phyloP scores from a whole-genome alignment of 2,329 filamentous ascomycete genomes.

The Pseudogymnoascus sp. region DNA sequence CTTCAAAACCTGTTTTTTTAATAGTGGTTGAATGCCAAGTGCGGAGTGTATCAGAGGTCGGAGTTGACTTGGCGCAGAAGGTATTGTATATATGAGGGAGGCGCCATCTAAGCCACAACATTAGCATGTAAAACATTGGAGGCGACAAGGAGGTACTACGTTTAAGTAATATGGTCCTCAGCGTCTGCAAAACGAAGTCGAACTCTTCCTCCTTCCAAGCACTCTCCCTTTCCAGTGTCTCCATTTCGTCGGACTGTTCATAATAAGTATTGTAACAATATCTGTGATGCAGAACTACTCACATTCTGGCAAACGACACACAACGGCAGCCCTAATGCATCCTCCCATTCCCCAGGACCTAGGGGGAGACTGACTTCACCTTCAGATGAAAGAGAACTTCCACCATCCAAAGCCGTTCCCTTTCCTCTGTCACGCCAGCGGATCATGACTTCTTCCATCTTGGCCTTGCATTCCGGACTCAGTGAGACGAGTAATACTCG shows the following conservation, averaged over 20 bases:
- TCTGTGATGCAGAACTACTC: conserved; percentile 26
- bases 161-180: conserved; percentile 82
- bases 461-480: conserved; percentile 65
- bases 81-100: conserved; percentile 76
- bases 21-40: conserved; percentile 73
- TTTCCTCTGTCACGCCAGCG: conserved; percentile 70
- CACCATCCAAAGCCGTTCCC: conserved; percentile 56
- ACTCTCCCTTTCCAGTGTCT: conserved; percentile 78
- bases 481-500: conserved; percentile 67
- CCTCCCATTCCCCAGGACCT: conserved; percentile 88
- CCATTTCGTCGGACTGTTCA: conserved; percentile 38
- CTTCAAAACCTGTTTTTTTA: conserved; percentile 70
- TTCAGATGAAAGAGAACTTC: conserved; percentile 46
- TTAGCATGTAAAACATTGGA: not conserved
- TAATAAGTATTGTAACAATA: conserved; percentile 18
- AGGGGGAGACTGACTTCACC: conserved; percentile 65
- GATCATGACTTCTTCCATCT: conserved; percentile 79
- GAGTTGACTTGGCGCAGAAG: conserved; percentile 66
- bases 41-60: conserved; percentile 77
- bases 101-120: conserved; percentile 54
- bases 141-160: conserved; percentile 42
- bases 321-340: conserved; percentile 74
- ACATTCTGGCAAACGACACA: conserved; percentile 96
- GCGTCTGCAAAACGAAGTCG: conserved; percentile 86
- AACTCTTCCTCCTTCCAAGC: conserved; percentile 96